Base-by-base conservation (phyloP, 371 early-diverging fungal species). In the Mucor lusitanicus region DNA sequence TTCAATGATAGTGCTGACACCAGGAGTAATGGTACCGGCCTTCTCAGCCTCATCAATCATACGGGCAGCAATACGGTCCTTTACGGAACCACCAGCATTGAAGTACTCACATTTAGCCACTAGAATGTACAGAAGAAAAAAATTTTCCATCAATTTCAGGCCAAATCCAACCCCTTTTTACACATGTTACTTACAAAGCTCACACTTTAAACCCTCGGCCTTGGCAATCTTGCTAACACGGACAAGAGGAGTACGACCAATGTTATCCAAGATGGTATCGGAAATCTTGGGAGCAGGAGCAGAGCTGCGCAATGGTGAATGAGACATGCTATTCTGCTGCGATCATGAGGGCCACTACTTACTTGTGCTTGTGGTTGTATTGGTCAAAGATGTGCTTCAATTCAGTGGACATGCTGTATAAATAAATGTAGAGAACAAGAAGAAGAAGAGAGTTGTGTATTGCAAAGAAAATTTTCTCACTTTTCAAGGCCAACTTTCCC, bases 101-200 rank as follows among this genome's bases (percentile, higher is more conserved):
- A 97, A 97, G 79, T 88, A 98, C 87, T 98, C 99, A 80, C 97
- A 97, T 75, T 97, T 98, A 72, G 92, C 99, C 81, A 96, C 95
- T 95, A 61, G 8, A 61, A 21, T 17, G 21, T 28, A 32, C 11
- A 19, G 42, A 32, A 67, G 11, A 58, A 28, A 58, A 28, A 28
- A 61, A 37, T 60, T 23, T 32, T 27, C 15, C 30, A 42, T 23
- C n/a, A 40, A n/a, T 39, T 55, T 9, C 28, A 32, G 6, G 23
- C 37, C 19, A 17, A 15, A 12, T 30, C 28, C 19, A 28, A 11
- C 28, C 3, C 28, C 27, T 15, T 61, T n/a, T 23, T 30, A 27
- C 13, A 37, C 37, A 12, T 2, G 39, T 0, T 9, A 64, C 70
- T 76, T 89, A 96, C 95, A 88, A n/a, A 97, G 80, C 74, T 97